phyloP scores from a whole-genome alignment of 2,329 filamentous ascomycete genomes.

The Orbilia brochopaga region DNA sequence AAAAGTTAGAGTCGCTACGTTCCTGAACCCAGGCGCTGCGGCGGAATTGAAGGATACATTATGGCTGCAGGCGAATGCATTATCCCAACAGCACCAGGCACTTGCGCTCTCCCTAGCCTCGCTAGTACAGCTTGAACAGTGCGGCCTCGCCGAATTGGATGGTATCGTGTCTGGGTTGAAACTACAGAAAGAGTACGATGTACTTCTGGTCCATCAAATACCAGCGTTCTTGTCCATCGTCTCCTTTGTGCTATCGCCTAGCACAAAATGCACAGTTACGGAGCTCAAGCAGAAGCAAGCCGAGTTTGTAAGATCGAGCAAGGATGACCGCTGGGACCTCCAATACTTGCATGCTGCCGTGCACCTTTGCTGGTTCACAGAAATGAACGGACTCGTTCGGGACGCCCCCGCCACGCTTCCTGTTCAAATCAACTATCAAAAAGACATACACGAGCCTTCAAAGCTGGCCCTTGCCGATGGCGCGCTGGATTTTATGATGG shows the following conservation, averaged over 20 bases:
- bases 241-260: constrained; percentile 76
- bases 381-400: constrained; percentile 88
- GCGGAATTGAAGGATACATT: constrained; percentile 68
- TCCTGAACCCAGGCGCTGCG: constrained; percentile 70
- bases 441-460: constrained; percentile 52
- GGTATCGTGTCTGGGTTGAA: constrained; percentile 72
- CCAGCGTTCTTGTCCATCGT: constrained; percentile 79
- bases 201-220: constrained; percentile 76
- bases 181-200: constrained; percentile 77
- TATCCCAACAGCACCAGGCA: constrained; percentile 88
- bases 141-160: constrained; percentile 73
- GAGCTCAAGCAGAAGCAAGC: constrained; percentile 74
- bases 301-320: constrained; percentile 69
- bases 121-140: constrained; percentile 76
- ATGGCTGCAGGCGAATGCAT: constrained; percentile 77
- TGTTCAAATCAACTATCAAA: constrained; percentile 60
- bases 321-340: constrained; percentile 74
- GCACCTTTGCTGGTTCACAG: constrained; percentile 84
- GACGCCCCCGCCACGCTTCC: constrained; percentile 69
- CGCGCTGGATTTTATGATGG: constrained; percentile 88
- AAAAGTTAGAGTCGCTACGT: constrained; percentile 73
- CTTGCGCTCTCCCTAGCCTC: constrained; percentile 80
- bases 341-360: constrained; percentile 79
- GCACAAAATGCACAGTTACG: constrained; percentile 70
- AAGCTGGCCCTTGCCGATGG: constrained; percentile 76